Evolutionary conservation across 768 basidiomycete genomes (phyloP).

Genomic region (Lentinula boryana): DNA sequence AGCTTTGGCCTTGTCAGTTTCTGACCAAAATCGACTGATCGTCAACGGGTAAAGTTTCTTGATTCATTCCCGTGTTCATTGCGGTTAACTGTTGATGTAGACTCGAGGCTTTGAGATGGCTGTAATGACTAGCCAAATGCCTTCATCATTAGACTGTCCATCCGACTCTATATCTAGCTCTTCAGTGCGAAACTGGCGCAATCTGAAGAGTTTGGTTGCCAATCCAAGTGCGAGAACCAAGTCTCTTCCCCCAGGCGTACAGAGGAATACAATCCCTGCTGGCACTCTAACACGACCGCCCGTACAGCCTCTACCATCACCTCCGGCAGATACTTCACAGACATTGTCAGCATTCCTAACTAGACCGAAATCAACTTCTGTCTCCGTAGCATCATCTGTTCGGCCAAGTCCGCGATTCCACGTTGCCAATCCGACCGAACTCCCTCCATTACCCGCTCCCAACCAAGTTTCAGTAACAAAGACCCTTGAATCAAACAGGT

Average conservation of each 20-base stretch:
- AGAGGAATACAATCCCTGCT: background rate
- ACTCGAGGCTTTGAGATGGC: background rate
- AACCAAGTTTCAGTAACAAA: background rate
- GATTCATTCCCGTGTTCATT: background rate
- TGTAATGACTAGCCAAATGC: background rate
- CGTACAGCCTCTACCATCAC: background rate
- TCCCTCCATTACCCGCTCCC: background rate
- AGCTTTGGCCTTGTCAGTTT: background rate
- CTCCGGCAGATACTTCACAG: background rate
- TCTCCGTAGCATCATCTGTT: background rate
- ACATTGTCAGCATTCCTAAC: background rate
- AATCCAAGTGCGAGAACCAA: background rate
- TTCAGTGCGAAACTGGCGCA: background rate
- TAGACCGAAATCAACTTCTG: background rate
- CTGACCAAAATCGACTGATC: background rate
- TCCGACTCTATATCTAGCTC: background rate
- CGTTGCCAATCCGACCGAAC: slow-evolving; percentile 5
- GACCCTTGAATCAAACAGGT: background rate
- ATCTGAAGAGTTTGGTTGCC: background rate
- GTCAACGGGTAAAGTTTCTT: background rate
- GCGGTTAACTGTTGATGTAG: background rate
- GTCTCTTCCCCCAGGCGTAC: background rate
- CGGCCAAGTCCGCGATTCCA: slow-evolving; percentile 6
- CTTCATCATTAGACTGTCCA: background rate
- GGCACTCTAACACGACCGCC: background rate